These are phyloP conservation scores for Panus rudis DNA, from an alignment of 768 basidiomycete species.

Conservation along the genomic window DNA sequence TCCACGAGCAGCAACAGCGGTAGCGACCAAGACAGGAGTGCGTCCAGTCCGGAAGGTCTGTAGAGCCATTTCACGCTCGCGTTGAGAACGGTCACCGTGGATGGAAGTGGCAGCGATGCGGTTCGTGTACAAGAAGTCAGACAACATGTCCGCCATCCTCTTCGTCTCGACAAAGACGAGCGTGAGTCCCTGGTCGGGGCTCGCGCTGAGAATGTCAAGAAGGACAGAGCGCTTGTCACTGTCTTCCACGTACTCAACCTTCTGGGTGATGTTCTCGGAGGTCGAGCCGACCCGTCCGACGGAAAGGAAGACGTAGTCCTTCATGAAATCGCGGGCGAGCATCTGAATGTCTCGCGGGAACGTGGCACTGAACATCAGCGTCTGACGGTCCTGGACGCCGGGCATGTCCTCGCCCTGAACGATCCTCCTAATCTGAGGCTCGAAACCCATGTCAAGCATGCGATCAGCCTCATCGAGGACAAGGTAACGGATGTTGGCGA, in stretches of 20 bases:
- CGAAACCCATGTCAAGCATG: slow-evolving; percentile 99
- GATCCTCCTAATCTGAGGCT: slow-evolving; percentile 97
- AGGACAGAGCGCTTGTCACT: slow-evolving; percentile 93
- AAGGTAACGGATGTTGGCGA: slow-evolving; percentile 94
- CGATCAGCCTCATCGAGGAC: slow-evolving; percentile 99
- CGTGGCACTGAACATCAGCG: slow-evolving; percentile 99
- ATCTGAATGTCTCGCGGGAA: slow-evolving; percentile 99
- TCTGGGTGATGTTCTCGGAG: slow-evolving; percentile 99
- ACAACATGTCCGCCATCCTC: slow-evolving; percentile 97
- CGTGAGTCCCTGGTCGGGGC: slow-evolving; percentile 67
- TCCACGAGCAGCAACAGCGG: slow-evolving; percentile 97
- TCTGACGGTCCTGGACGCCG: slow-evolving; percentile 84
- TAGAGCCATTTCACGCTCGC: slow-evolving; percentile 93
- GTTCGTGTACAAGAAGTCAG: slow-evolving; percentile 86
- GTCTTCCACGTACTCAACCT: slow-evolving; percentile 98
- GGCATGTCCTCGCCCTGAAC: slow-evolving; percentile 99
- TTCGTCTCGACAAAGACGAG: slow-evolving; percentile 99
- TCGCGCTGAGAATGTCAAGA: slow-evolving; percentile 85
- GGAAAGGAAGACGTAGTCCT: slow-evolving; percentile 98
- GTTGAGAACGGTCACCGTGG: slow-evolving; percentile 95
- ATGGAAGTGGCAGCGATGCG: slow-evolving; percentile 90
- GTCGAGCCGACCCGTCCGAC: slow-evolving; percentile 98
- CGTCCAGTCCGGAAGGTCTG: slow-evolving; percentile 93
- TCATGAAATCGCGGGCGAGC: slow-evolving; percentile 91
- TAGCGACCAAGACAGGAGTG: slow-evolving; percentile 95